phyloP scores from a whole-genome alignment of 768 basidiomycete genomes.

The Tephrocybe sp. region DNA sequence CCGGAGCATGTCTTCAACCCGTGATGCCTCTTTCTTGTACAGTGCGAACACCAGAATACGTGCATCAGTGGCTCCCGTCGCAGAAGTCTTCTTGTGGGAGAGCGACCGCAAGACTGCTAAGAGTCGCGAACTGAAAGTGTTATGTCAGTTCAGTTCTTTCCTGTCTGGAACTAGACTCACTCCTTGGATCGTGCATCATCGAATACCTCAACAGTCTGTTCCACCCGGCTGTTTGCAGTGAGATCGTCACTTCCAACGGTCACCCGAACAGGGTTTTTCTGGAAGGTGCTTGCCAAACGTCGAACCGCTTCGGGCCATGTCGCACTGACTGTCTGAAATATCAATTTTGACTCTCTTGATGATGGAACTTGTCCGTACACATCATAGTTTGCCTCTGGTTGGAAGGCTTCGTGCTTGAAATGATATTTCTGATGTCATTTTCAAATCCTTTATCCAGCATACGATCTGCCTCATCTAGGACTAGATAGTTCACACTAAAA shows the following conservation, averaged over 20 bases:
- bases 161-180: constrained; percentile 39
- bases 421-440: constrained; percentile 93
- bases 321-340: constrained; percentile 70
- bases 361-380: constrained; percentile 57
- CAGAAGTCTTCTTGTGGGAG: constrained; percentile 59
- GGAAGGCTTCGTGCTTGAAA: constrained; percentile 65
- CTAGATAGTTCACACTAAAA: constrained; percentile 80
- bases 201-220: constrained; percentile 90
- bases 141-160: not conserved
- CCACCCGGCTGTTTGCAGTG: constrained; percentile 91
- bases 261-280: constrained; percentile 78
- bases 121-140: constrained; percentile 51
- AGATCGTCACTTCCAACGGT: constrained; percentile 96
- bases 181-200: constrained; percentile 85
- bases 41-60: constrained; percentile 91
- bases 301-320: constrained; percentile 98
- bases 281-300: constrained; percentile 84
- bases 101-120: constrained; percentile 52
- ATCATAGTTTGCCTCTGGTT: constrained; percentile 87
- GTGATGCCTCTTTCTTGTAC: constrained; percentile 95
- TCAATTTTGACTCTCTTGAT: constrained; percentile 2
- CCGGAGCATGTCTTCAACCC: constrained; percentile 79
- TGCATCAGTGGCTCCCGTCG: constrained; percentile 47
- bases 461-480: constrained; percentile 95
- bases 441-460: constrained; percentile 99